Percentiles rank a stretch among this genome's conserved stretches.
Evolutionary conservation across 257 asterid genomes (phyloP).

Genomic region (Solanum chilense): DNA sequence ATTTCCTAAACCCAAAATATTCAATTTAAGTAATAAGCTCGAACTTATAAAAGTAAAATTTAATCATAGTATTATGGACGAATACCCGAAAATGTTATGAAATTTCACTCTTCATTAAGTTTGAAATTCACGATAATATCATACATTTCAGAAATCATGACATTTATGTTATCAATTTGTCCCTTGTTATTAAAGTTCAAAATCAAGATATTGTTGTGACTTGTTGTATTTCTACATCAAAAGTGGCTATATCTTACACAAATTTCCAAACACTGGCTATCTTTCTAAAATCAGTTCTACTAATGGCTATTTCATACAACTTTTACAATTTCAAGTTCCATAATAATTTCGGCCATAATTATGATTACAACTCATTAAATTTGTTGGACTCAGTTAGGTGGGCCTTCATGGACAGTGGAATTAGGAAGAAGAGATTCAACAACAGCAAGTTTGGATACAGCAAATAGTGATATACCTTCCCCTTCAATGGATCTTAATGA

Average conservation of each 20-base stretch:
- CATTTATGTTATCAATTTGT: neutral
- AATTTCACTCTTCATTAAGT: neutral
- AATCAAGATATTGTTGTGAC: neutral
- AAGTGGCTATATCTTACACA: neutral
- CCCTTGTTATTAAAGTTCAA: neutral
- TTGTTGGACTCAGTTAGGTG: conserved; percentile 34
- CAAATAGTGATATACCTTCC: conserved; percentile 44
- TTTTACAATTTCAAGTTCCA: neutral
- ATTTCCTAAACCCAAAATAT: neutral
- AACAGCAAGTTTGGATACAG: conserved; percentile 39
- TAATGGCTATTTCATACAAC: neutral
- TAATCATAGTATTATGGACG: neutral
- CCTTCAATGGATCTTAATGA: conserved; percentile 34
- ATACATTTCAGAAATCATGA: neutral
- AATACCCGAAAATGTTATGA: neutral
- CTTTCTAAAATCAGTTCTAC: neutral
- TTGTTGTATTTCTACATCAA: neutral
- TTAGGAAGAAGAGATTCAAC: conserved; percentile 57
- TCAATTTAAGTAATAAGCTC: neutral
- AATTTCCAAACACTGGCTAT: neutral
- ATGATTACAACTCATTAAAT: neutral
- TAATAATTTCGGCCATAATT: neutral
- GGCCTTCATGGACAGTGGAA: conserved; percentile 41
- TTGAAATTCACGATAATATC: neutral
- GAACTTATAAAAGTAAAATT: neutral